Percentiles rank a stretch among this genome's conserved stretches.
phyloP scores from a whole-genome alignment of 179 eudicot genomes.

The Silene coronaria region DNA sequence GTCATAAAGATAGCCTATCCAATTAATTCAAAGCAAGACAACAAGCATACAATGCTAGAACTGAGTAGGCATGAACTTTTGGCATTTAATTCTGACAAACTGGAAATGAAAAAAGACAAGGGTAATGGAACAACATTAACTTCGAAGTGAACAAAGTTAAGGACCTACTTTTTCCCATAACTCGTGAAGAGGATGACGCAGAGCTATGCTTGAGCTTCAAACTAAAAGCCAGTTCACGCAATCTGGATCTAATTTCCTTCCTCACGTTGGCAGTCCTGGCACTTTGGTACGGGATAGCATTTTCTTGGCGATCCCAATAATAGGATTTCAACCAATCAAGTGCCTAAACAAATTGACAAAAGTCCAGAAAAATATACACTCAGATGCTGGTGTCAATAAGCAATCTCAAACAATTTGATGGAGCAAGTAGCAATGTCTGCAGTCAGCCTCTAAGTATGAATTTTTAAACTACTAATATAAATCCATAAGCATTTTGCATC shows the following conservation, averaged over 20 bases:
- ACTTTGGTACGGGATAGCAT: constrained; percentile 41
- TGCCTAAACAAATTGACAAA: constrained; percentile 48
- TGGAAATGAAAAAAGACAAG: neutral
- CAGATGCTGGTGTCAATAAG: neutral
- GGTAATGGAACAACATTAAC: neutral
- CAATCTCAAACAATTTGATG: neutral
- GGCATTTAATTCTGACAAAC: neutral
- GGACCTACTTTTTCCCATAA: constrained; percentile 56
- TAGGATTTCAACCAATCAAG: constrained; percentile 72
- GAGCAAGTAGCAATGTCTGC: neutral
- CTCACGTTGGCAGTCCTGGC: constrained; percentile 36
- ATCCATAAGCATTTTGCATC: neutral
- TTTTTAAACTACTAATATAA: neutral
- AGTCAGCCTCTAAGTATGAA: neutral
- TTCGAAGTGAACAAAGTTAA: neutral
- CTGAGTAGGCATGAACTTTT: neutral
- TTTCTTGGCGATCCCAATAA: constrained; percentile 82
- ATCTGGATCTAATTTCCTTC: constrained; percentile 58
- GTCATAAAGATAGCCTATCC: neutral
- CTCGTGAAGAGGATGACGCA: constrained; percentile 33
- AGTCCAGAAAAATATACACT: neutral
- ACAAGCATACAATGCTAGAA: neutral
- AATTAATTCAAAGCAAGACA: constrained; percentile 5
- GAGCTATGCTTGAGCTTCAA: constrained; percentile 44
- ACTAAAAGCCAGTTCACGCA: constrained; percentile 48